phyloP scores from a whole-genome alignment of 768 basidiomycete genomes.

The Mycena chlorophos region DNA sequence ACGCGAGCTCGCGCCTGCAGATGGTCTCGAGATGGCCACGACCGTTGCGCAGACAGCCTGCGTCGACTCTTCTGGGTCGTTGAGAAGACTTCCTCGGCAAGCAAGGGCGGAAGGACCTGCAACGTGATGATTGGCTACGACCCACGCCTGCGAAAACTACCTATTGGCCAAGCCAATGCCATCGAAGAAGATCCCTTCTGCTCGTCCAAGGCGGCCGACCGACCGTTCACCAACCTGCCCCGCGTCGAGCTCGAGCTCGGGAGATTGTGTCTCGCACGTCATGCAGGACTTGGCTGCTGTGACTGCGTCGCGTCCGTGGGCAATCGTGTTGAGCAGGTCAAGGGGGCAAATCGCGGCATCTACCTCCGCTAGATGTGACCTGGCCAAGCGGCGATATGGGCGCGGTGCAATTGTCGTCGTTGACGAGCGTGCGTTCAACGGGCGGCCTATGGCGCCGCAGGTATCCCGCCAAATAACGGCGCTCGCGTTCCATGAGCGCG shows the following conservation, averaged over 20 bases:
- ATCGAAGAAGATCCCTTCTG: constrained; percentile 82
- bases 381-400: constrained; percentile 38
- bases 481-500: constrained; percentile 85
- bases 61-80: no score
- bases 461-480: constrained; percentile 63
- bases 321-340: constrained; percentile 78
- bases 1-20: no score
- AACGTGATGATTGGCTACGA: no score
- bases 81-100: no score
- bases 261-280: no score
- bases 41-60: no score
- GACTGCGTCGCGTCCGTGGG: constrained; percentile 79
- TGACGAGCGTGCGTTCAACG: constrained; percentile 91
- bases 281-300: constrained; percentile 66
- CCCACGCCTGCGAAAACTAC: constrained; percentile 71
- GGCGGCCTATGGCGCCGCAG: constrained; percentile 63
- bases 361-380: constrained; percentile 85
- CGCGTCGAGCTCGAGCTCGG: no score
- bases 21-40: no score
- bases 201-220: constrained; percentile 56
- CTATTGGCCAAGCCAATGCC: constrained; percentile 69
- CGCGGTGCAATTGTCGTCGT: constrained; percentile 73
- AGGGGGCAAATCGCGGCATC: constrained; percentile 81
- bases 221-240: constrained; percentile 57
- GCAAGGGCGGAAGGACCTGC: no score